Evolutionary conservation across 78 protist species (phyloP).

Genomic region (Guillardia theta): DNA sequence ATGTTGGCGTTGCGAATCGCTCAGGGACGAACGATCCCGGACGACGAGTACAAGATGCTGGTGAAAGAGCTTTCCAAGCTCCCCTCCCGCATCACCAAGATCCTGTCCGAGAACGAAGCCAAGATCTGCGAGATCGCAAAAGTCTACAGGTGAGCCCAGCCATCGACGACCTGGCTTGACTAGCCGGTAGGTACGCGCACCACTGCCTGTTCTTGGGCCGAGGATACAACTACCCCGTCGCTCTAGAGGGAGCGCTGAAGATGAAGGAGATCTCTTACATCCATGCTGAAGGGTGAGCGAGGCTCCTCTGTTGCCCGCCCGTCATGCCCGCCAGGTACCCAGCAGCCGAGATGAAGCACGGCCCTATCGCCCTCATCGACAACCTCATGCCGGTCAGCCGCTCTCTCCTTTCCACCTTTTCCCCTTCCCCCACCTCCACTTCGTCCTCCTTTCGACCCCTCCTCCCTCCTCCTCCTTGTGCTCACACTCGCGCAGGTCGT

Average conservation of each 20-base stretch:
- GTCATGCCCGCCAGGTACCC: too few relatives aligned
- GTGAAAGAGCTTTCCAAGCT: background rate
- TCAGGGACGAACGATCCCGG: background rate
- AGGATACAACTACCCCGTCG: conserved; percentile 84
- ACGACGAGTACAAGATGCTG: background rate
- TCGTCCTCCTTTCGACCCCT: background rate
- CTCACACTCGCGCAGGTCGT: conserved; percentile 23
- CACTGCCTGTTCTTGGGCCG: conserved; percentile 88
- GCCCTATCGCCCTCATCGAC: conserved; percentile 52
- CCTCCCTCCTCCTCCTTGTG: background rate
- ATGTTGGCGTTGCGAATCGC: conserved; percentile 42
- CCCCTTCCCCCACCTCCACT: background rate
- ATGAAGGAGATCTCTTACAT: conserved; percentile 84
- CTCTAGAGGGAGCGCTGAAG: conserved; percentile 92
- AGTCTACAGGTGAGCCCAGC: conserved; percentile 33
- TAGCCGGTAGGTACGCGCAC: background rate
- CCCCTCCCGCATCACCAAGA: background rate
- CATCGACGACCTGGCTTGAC: background rate
- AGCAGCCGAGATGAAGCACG: conserved; percentile 97
- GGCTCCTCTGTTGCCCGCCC: too few relatives aligned
- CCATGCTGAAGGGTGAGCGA: conserved; percentile 50
- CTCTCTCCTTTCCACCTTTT: background rate
- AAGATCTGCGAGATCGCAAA: conserved; percentile 60
- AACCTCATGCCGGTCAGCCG: background rate
- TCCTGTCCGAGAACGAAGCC: background rate